Evolutionary conservation across 768 basidiomycete species (phyloP).

Genomic region (Termitomyces sp.): DNA sequence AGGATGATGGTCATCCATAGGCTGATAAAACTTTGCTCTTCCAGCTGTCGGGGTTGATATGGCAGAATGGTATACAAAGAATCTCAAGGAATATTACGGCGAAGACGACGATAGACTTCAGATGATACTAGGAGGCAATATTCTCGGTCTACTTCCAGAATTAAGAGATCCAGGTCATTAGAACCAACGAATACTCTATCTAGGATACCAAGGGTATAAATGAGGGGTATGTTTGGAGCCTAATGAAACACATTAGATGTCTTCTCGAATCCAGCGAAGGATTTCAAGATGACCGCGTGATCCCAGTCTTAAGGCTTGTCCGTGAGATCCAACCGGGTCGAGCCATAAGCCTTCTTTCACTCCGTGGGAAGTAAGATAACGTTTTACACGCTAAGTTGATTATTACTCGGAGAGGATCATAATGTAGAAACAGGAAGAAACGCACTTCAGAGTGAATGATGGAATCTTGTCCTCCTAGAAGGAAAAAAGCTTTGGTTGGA

Average conservation of each 20-base stretch:
- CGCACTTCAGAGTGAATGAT: constrained; percentile 73
- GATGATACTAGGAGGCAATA: constrained; percentile 46
- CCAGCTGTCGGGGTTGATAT: constrained; percentile 57
- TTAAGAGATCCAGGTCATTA: constrained; percentile 9
- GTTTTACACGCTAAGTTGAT: constrained; percentile 54
- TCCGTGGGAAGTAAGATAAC: constrained; percentile 75
- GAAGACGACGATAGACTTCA: constrained; percentile 35
- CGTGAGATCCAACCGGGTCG: constrained; percentile 61
- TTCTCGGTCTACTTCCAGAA: constrained; percentile 46
- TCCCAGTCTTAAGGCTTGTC: constrained; percentile 52
- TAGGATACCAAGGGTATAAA: not conserved
- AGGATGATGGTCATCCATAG: not conserved
- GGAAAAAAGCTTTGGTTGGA: constrained; percentile 60
- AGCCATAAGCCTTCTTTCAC: constrained; percentile 63
- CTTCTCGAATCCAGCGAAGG: constrained; percentile 56
- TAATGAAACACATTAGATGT: not conserved
- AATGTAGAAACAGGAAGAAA: not conserved
- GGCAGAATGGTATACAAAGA: constrained; percentile 58
- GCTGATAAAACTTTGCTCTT: not conserved
- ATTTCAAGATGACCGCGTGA: constrained; percentile 53
- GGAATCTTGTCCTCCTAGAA: constrained; percentile 80
- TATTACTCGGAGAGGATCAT: not conserved
- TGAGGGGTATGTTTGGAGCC: not conserved
- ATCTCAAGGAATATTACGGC: constrained; percentile 47
- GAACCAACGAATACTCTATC: not conserved